Base-by-base conservation (phyloP, 129 eudicot species). In the Tagetes erecta region DNA sequence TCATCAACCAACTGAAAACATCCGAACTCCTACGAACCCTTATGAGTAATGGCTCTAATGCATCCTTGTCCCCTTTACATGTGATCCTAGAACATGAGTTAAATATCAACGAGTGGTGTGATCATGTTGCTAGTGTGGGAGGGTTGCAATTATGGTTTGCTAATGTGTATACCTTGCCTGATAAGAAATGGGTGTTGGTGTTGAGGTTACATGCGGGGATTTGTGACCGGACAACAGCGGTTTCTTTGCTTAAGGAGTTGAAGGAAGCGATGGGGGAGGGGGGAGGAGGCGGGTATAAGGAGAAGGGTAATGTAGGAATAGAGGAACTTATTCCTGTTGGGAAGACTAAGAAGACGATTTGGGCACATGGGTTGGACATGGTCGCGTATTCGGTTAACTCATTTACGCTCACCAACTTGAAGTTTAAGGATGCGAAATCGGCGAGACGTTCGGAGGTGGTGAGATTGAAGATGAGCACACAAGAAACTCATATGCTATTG, bases 281-380 rank as follows among this genome's bases (percentile, higher is more conserved):
- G 46, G 39, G 13, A 0, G 37, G 11, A 0, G 80, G 63, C 3
- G 77, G 81, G 74, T 35, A 65, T 73, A 77, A 69, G 41, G 84
- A 79, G 65, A 82, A 81, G 76, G 86, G 85, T 56, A 79, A 75
- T 50, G 55, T 71, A 72, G 92, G 86, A 68, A 87, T 87, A 8
- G 92, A 87, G 58, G 82, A 74, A 39, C 82, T 87, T 70, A 70
- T 87, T 53, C 92, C 88, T 1, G 31, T 42, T 67, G 92, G 86
- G 65, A 67, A 69, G 78, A 56, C 79, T 38, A 87, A 87, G 72
- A 87, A 87, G 81, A 64, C 88, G 27, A 10, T 87, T 37, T 87
- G 88, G 92, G 86, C 84, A 0, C 86, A 82, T 81, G 92, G 92
- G 62, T 12, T 79, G 76, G 92, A 87, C 74, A 79, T 73, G 85